Evolutionary conservation across 345 rosid genomes (phyloP), one percentile per base, ranked within the genome.

Genomic region (Salix arbutifolia): DNA sequence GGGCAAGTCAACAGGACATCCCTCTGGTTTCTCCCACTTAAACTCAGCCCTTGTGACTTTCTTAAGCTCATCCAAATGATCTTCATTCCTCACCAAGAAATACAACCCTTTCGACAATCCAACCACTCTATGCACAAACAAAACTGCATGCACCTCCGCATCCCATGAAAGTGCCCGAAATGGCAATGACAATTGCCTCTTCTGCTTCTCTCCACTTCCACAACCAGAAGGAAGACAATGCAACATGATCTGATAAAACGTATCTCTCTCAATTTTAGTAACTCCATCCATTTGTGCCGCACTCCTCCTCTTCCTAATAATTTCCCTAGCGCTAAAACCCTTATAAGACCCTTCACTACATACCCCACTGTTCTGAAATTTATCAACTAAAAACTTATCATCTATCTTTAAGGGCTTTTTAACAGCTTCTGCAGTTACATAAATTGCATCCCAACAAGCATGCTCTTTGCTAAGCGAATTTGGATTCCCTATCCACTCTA

Each of bases 231-330:
- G 98, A 80, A 94, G 90, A 80, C 94, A 94, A 67, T 90, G 98
- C 76, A 94, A 76, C 85, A 94, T 31, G n/a, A 92, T 88, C 88
- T 94, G 98, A 84, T 87, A 94, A 85, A 94, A 94, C 48, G 83
- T 72, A 1, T 87, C 88, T 53, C 86, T 87, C 68, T 90, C 87
- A 40, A 94, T 92, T 71, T 53, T 74, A 35, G 91, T 88, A 65
- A 88, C 86, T 76, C 87, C 88, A 80, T 94, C 98, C 98, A 94
- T 90, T 70, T 94, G 93, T 76, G 89, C 94, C 0, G 98, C 98
- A n/a, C 98, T 94, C 83, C 98, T 89, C 30, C 98, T 85, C 86
- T 84, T 90, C 91, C 97, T 90, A 6, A 90, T 89, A 69, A 90
- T 85, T 81, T 92, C 85, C 65, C 91, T 86, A 19, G 70, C 74